A percentile compares a stretch with the other conserved stretches of the same genome.
phyloP scores from a whole-genome alignment of 345 rosid genomes.

The Gossypium australe region DNA sequence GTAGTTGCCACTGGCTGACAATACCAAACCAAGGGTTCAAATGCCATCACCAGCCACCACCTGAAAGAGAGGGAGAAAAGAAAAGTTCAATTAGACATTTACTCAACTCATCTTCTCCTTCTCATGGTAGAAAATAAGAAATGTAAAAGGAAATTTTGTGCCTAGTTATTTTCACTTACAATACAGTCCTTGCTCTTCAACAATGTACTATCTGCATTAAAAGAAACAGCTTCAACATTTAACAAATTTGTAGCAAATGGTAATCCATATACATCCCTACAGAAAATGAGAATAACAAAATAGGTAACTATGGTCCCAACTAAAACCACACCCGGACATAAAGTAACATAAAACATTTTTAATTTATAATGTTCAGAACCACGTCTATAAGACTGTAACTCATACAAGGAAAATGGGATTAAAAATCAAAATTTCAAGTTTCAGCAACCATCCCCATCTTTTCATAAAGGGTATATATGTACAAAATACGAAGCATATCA shows the following conservation, averaged over 20 bases:
- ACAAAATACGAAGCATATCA: not conserved
- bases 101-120: not conserved
- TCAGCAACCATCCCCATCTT: not conserved
- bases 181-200: not conserved
- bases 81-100: not conserved
- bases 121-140: not conserved
- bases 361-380: not conserved
- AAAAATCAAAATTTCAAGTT: not conserved
- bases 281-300: not conserved
- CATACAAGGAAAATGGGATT: not conserved
- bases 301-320: not conserved
- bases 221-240: constrained; percentile 2
- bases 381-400: not conserved
- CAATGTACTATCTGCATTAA: constrained; percentile 12
- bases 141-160: not conserved
- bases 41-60: constrained; percentile 45
- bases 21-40: constrained; percentile 63
- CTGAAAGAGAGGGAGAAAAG: not conserved
- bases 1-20: constrained; percentile 63
- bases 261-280: not conserved
- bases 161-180: not conserved
- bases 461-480: not conserved
- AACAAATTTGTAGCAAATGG: not conserved
- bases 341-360: not conserved
- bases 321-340: not conserved